Base-by-base conservation (phyloP, 108 stramenopile species). In the Fistulifera pelliculosa region DNA sequence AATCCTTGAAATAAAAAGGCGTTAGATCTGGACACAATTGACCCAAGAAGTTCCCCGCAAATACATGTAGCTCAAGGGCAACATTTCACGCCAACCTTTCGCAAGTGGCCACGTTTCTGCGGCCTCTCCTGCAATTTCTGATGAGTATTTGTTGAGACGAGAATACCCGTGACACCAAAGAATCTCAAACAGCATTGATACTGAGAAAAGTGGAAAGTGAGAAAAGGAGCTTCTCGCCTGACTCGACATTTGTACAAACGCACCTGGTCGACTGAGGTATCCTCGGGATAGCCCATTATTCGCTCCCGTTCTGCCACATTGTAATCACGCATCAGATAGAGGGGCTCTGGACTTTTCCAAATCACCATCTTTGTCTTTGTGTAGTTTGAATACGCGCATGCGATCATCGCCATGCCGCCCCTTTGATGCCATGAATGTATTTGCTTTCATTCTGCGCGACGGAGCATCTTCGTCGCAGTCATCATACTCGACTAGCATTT, bases 231-330 rank as follows among this genome's bases (percentile, higher is more conserved):
- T 15, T 40, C 13, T 2, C 16, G 38, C 8, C 1, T 8, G 13
- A 23, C 18, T 22, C 7, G 17, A 18, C 15, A 38, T 38, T 2
- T 40, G 11, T 11, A 17, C 7, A 47, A 19, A 51, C 56, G 48
- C 21, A 69, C 55, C 55, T 43, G 54, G 41, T 19, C 28, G 39
- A 13, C 41, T n/a, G 21, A 74, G 41, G 35, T 74, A 74, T 0
- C 67, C 13, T 39, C 23, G 12, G 62, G 58, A 38, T 57, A 74
- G 15, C 73, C 73, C 67, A 74, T 64, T 41, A 68, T 31, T 21
- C 40, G 25, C 44, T 68, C 73, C 27, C 73, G 69, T 68, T 5
- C n/a, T 8, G 0, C 56, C 58, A 43, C 42, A 45, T 5, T 35
- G 31, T 59, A 58, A 13, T 54, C 39, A 10, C 64, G 55, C n/a